Conservation (phyloP, 1,284 basidiomycete species). For the Termitomyces sp. region DNA sequence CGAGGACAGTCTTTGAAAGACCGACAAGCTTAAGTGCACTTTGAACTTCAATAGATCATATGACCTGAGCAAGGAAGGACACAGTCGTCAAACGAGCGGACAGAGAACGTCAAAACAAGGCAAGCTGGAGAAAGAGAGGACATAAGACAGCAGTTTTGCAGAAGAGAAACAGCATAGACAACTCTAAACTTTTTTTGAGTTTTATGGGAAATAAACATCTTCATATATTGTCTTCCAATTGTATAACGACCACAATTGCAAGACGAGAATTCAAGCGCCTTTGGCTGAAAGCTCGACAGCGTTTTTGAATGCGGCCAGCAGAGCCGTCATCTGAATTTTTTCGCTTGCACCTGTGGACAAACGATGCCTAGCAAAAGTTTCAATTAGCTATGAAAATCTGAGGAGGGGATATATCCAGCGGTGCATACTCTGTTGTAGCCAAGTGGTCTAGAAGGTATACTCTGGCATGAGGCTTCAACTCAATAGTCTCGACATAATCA, state of each 20-base stretch:
- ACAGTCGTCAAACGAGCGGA: not conserved
- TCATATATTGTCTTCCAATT: not conserved
- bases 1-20: not conserved
- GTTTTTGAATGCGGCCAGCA: slow-evolving; percentile 92
- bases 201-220: not conserved
- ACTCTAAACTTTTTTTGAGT: not conserved
- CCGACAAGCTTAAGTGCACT: not conserved
- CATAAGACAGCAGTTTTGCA: not conserved
- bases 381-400: not conserved
- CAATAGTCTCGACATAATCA: slow-evolving; percentile 84
- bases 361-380: slow-evolving; percentile 60
- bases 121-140: not conserved
- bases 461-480: slow-evolving; percentile 81
- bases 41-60: not conserved
- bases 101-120: not conserved
- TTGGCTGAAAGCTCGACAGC: slow-evolving; percentile 69
- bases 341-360: slow-evolving; percentile 91
- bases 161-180: not conserved
- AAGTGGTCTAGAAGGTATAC: slow-evolving; percentile 90
- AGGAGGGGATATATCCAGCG: not conserved
- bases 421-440: slow-evolving; percentile 81
- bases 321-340: slow-evolving; percentile 89
- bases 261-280: slow-evolving; percentile 6
- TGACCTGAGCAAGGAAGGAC: slow-evolving; percentile 3
- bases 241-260: not conserved